A percentile compares a stretch with the other conserved stretches of the same genome.
These are phyloP conservation scores for Ceratocystis harringtonii DNA, from an alignment of 2,329 filamentous ascomycete genomes.

Conservation along the genomic window DNA sequence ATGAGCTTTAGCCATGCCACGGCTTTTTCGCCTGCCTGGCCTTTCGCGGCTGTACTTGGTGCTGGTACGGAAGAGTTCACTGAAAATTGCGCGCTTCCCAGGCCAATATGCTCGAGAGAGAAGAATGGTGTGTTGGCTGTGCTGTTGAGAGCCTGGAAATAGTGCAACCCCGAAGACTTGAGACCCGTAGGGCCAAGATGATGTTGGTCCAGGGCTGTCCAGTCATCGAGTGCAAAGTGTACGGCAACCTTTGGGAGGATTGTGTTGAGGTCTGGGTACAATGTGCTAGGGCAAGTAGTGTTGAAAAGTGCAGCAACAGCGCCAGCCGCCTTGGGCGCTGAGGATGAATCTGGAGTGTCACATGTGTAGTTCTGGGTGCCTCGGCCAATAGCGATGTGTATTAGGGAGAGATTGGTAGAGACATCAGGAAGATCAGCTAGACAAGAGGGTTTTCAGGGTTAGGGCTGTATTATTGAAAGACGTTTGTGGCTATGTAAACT, in stretches of 20 bases:
- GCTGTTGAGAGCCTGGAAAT: slow-evolving; percentile 39
- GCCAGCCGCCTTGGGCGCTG: slow-evolving; percentile 49
- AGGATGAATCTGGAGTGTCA: slow-evolving; percentile 41
- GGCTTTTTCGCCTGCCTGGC: slow-evolving; percentile 48
- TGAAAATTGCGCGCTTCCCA: slow-evolving; percentile 35
- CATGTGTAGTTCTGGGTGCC: slow-evolving; percentile 95
- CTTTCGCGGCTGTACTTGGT: slow-evolving; percentile 43
- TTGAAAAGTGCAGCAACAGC: slow-evolving; percentile 80
- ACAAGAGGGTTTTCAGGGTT: neutral
- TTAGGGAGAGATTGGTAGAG: slow-evolving; percentile 44
- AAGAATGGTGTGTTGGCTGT: slow-evolving; percentile 61
- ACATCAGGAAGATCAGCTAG: slow-evolving; percentile 42
- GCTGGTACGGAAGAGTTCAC: slow-evolving; percentile 49
- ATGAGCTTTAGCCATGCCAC: slow-evolving; percentile 70
- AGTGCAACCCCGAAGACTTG: slow-evolving; percentile 61
- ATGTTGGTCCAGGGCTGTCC: slow-evolving; percentile 12
- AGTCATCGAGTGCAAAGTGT: slow-evolving; percentile 31
- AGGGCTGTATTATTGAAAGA: neutral
- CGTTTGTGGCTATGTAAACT: slow-evolving; percentile 19
- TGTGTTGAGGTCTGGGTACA: slow-evolving; percentile 50
- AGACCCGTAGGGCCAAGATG: slow-evolving; percentile 43
- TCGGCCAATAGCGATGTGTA: slow-evolving; percentile 71
- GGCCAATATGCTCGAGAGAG: slow-evolving; percentile 46
- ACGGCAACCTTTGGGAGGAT: slow-evolving; percentile 53
- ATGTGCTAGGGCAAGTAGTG: slow-evolving; percentile 60